phyloP scores from a whole-genome alignment of 2,329 filamentous ascomycete genomes.

The Alternaria atra region DNA sequence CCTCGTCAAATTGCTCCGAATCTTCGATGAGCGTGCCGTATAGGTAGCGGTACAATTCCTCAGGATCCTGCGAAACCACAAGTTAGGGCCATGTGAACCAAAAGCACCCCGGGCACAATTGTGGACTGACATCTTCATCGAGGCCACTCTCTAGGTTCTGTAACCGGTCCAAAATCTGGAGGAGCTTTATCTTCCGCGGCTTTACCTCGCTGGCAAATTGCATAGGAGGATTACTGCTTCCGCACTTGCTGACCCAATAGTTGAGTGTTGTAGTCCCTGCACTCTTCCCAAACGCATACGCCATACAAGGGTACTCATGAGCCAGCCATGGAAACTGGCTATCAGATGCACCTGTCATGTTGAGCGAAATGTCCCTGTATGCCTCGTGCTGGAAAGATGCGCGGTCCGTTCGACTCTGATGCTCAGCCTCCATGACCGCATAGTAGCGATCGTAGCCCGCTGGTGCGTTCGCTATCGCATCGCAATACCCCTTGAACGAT shows the following conservation, averaged over 20 bases:
- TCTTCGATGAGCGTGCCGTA: slow-evolving; percentile 74
- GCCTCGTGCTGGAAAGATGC: slow-evolving; percentile 46
- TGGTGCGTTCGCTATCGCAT: slow-evolving; percentile 49
- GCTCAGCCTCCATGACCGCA: slow-evolving; percentile 52
- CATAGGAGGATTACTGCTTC: slow-evolving; percentile 64
- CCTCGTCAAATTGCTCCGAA: slow-evolving; percentile 66
- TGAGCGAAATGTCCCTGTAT: slow-evolving; percentile 51
- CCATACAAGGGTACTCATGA: slow-evolving; percentile 76
- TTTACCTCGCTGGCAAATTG: slow-evolving; percentile 67
- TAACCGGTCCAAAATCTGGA: slow-evolving; percentile 56
- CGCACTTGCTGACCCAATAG: slow-evolving; percentile 70
- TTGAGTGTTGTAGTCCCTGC: slow-evolving; percentile 78
- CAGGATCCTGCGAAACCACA: slow-evolving; percentile 49
- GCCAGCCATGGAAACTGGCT: slow-evolving; percentile 70
- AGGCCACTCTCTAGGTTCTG: slow-evolving; percentile 54
- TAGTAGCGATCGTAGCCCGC: slow-evolving; percentile 52
- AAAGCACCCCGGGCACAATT: slow-evolving; percentile 20
- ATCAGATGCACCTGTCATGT: slow-evolving; percentile 47
- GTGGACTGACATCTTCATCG: slow-evolving; percentile 53
- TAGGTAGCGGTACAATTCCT: slow-evolving; percentile 64
- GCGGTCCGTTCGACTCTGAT: slow-evolving; percentile 51
- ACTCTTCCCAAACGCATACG: slow-evolving; percentile 71
- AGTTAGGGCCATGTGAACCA: slow-evolving; percentile 41
- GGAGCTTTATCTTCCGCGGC: slow-evolving; percentile 69
- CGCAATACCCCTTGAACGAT: slow-evolving; percentile 52